Conservation (phyloP, 371 early-diverging fungal genomes). For the Capillidium heterosporum region DNA sequence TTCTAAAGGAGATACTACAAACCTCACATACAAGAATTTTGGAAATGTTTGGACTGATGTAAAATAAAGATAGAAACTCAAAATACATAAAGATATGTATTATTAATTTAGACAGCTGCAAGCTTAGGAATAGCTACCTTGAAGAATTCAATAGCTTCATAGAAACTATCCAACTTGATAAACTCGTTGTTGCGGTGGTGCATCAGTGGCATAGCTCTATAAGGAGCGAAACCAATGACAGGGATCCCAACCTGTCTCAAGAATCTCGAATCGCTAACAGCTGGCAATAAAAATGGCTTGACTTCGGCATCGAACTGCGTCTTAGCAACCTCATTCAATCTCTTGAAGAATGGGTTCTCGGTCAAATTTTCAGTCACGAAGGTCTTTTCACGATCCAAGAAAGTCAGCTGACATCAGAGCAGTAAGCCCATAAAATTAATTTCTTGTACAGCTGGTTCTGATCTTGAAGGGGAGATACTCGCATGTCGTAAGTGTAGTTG, state of each 20-base stretch:
- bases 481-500: slow-evolving; percentile 41
- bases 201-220: slow-evolving; percentile 36
- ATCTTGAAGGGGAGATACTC: slow-evolving; percentile 40
- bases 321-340: neutral
- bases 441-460: slow-evolving; percentile 24
- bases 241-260: slow-evolving; percentile 46
- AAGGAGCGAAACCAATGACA: slow-evolving; percentile 40
- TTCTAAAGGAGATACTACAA: no score
- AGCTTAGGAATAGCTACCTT: neutral
- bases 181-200: slow-evolving; percentile 62
- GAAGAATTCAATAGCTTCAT: slow-evolving; percentile 46
- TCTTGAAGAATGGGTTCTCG: neutral
- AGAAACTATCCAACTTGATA: slow-evolving; percentile 36
- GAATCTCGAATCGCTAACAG: slow-evolving; percentile 53
- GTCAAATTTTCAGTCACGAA: neutral
- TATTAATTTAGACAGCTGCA: no score
- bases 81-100: no score
- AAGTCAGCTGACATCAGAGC: slow-evolving; percentile 9
- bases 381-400: neutral
- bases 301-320: neutral
- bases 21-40: no score
- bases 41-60: no score
- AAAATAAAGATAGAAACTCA: no score
- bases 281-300: slow-evolving; percentile 48
- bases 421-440: slow-evolving; percentile 14